A percentile compares a stretch with the other conserved stretches of the same genome.
Evolutionary conservation across 1,284 basidiomycete species (phyloP).

Genomic region (Pseudozyma sp.): DNA sequence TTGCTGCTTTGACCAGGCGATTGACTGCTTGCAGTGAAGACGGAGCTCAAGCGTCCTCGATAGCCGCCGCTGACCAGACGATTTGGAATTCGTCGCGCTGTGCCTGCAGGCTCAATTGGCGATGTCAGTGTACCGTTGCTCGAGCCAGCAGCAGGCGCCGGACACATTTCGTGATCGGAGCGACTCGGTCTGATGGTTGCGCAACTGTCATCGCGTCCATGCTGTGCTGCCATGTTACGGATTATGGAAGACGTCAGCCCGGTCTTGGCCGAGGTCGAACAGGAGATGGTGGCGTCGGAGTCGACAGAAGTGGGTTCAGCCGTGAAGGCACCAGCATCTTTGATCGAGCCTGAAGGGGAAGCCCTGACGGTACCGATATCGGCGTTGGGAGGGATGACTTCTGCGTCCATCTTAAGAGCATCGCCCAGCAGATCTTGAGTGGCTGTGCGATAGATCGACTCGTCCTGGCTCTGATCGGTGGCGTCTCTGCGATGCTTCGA

Average conservation of each 20-base stretch:
- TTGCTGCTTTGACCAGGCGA: conserved; percentile 12
- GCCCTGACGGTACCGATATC: conserved; percentile 3
- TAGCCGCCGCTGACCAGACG: conserved; percentile 16
- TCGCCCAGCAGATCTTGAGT: conserved; percentile 30
- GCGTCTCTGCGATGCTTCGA: conserved; percentile 6
- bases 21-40: conserved; percentile 40
- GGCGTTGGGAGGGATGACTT: conserved; percentile 28
- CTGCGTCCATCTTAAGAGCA: conserved; percentile 48
- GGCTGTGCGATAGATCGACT: conserved; percentile 33
- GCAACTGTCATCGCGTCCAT: conserved; percentile 44
- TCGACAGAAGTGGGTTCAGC: conserved; percentile 12
- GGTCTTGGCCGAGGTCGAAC: conserved; percentile 19
- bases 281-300: conserved; percentile 25
- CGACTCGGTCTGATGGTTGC: conserved; percentile 43
- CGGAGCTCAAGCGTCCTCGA: conserved; percentile 31
- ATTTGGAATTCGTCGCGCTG: conserved; percentile 18
- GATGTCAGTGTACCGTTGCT: neutral
- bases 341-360: conserved; percentile 15
- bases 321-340: neutral
- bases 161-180: neutral
- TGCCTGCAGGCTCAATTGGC: conserved; percentile 1
- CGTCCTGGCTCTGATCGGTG: conserved; percentile 13
- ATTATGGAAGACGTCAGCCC: conserved; percentile 11
- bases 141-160: neutral
- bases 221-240: conserved; percentile 9